A percentile compares a stretch with the other conserved stretches of the same genome.
Conservation (phyloP, 2,329 filamentous ascomycete genomes). For the Albophoma yamanashiensis region DNA sequence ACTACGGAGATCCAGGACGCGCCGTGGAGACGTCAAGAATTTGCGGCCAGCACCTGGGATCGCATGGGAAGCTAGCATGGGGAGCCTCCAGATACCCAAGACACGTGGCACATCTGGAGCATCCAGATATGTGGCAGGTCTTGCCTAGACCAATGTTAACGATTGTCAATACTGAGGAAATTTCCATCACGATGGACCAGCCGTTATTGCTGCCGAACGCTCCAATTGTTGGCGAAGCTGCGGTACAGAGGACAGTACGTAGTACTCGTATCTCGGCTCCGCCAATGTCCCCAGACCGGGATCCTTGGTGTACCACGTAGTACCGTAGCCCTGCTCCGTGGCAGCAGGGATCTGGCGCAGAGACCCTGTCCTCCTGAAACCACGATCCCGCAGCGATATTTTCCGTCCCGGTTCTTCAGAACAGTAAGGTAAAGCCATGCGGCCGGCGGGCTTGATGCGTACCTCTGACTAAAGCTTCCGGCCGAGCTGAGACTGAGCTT, state of each 20-base stretch:
- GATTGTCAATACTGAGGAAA: neutral
- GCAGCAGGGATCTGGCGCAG: neutral
- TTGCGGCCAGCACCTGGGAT: neutral
- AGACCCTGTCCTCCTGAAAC: neutral
- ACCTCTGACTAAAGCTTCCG: neutral
- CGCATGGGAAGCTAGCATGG: neutral
- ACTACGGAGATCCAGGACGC: neutral
- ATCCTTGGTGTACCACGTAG: neutral
- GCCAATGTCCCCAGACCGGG: neutral
- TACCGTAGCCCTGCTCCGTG: neutral
- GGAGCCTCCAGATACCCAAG: neutral
- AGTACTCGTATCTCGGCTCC: neutral
- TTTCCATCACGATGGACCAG: neutral
- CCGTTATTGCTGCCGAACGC: neutral
- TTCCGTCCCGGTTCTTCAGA: neutral
- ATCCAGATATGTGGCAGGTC: too few species aligned
- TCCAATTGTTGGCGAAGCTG: neutral
- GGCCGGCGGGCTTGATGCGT: too few species aligned
- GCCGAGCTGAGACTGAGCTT: neutral
- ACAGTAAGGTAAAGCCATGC: neutral
- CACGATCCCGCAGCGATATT: neutral
- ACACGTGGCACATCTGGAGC: neutral
- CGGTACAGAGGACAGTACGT: too few species aligned
- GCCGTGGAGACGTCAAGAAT: neutral
- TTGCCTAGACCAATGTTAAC: neutral